phyloP scores from a whole-genome alignment of 2,329 filamentous ascomycete species.

The Westerdykella ornata region DNA sequence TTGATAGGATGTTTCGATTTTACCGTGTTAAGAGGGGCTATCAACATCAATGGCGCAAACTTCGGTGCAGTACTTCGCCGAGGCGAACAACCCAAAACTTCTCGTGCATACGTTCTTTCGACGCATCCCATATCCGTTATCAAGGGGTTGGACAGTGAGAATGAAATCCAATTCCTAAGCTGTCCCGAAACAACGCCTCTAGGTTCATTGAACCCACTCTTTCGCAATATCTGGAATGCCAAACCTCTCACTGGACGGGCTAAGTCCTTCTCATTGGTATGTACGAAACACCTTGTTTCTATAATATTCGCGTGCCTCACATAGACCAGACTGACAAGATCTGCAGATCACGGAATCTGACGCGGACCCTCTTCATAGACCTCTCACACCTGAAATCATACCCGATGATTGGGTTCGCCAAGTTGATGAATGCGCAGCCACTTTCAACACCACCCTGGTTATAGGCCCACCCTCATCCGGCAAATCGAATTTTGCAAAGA shows the following conservation, averaged over 20 bases:
- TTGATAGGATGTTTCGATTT: conserved; percentile 62
- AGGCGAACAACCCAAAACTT: conserved; percentile 10
- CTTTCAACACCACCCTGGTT: conserved; percentile 48
- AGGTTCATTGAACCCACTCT: conserved; percentile 58
- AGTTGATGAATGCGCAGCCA: conserved; percentile 31
- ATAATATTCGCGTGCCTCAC: neutral
- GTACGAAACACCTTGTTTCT: conserved; percentile 3
- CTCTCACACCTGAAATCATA: conserved; percentile 42
- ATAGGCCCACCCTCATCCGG: conserved; percentile 66
- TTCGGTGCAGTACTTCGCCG: conserved; percentile 42
- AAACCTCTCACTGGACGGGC: conserved; percentile 11
- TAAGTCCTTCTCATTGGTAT: conserved; percentile 17
- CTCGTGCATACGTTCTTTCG: conserved; percentile 58
- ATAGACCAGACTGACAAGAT: conserved; percentile 1
- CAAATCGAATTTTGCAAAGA: conserved; percentile 66
- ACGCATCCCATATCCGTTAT: conserved; percentile 66
- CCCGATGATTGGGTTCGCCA: conserved; percentile 53
- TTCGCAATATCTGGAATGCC: conserved; percentile 60
- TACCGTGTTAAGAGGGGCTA: conserved; percentile 53
- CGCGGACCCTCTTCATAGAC: conserved; percentile 20
- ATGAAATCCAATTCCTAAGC: conserved; percentile 43
- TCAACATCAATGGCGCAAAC: conserved; percentile 60
- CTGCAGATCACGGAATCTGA: conserved; percentile 24
- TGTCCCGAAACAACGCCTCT: conserved; percentile 49
- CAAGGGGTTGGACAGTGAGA: conserved; percentile 47